Conservation (phyloP, 345 rosid genomes). For the Brassica napus region DNA sequence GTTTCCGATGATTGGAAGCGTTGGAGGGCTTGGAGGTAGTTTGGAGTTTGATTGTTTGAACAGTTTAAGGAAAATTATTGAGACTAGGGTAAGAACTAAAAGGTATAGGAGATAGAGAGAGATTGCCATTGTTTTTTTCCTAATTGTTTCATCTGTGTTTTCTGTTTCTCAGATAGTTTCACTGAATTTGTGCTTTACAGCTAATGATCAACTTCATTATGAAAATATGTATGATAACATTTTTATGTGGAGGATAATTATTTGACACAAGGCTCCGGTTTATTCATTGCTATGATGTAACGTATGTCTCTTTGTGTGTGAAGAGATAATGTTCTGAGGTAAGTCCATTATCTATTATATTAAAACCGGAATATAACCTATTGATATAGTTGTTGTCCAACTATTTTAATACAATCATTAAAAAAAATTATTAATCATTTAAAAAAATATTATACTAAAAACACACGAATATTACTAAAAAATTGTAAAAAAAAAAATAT, state of each 20-base stretch:
- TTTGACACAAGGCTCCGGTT: background rate
- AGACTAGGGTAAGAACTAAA: conserved; percentile 5
- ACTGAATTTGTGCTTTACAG: background rate
- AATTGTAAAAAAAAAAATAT: too few relatives aligned
- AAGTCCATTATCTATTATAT: background rate
- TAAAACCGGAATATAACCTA: too few relatives aligned
- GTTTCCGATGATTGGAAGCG: conserved; percentile 40
- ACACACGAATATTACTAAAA: too few relatives aligned
- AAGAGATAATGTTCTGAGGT: background rate
- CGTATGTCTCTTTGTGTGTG: background rate
- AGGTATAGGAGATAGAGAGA: conserved; percentile 5
- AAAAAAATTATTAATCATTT: too few relatives aligned
- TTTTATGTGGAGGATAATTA: background rate
- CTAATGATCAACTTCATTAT: background rate
- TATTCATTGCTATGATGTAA: background rate
- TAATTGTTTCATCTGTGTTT: background rate
- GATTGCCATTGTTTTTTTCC: background rate
- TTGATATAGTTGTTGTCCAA: too few relatives aligned
- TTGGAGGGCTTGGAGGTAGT: conserved; percentile 38
- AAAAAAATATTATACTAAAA: too few relatives aligned
- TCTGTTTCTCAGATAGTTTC: background rate
- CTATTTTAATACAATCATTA: too few relatives aligned
- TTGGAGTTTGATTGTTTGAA: conserved; percentile 7
- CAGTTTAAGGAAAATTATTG: background rate
- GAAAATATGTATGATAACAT: background rate